Percentiles rank a stretch among this genome's conserved stretches.
These are phyloP conservation scores for Aureobasidium musti DNA, from an alignment of 2,329 filamentous ascomycete genomes.

Conservation along the genomic window DNA sequence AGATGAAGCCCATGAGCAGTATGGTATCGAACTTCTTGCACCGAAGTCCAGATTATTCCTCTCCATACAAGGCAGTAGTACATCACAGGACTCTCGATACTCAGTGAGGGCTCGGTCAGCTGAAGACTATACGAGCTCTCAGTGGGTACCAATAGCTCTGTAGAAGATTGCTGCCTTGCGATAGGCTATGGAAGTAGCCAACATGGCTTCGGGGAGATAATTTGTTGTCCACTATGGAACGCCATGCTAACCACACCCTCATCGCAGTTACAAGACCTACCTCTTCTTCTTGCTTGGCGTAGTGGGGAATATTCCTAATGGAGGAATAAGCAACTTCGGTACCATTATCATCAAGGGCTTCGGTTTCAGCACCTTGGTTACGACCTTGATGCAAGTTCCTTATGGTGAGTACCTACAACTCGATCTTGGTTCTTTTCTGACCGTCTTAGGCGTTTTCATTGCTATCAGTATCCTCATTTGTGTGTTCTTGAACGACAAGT, in stretches of 20 bases:
- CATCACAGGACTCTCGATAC: no score
- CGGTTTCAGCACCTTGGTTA: conserved; percentile 55
- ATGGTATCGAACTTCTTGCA: no score
- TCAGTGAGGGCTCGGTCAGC: no score
- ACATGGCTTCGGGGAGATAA: no score
- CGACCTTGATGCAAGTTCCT: conserved; percentile 56
- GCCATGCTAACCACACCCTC: not conserved
- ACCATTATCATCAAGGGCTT: conserved; percentile 57
- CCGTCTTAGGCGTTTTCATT: conserved; percentile 46
- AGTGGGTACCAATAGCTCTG: no score
- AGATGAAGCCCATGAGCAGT: no score
- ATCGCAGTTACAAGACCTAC: conserved; percentile 53
- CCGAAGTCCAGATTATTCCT: no score
- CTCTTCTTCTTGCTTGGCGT: conserved; percentile 55
- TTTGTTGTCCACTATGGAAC: no score
- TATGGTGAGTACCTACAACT: conserved; percentile 36
- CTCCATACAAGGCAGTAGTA: no score
- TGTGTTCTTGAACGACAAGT: conserved; percentile 51
- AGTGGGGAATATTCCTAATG: conserved; percentile 55
- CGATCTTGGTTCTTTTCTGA: not conserved
- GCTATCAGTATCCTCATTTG: conserved; percentile 52
- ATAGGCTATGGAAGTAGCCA: no score
- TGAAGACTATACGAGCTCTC: no score
- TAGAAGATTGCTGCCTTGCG: no score
- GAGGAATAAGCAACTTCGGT: conserved; percentile 52